Conservation (phyloP, 2,329 filamentous ascomycete genomes). For the Trichoderma cornu-damae region DNA sequence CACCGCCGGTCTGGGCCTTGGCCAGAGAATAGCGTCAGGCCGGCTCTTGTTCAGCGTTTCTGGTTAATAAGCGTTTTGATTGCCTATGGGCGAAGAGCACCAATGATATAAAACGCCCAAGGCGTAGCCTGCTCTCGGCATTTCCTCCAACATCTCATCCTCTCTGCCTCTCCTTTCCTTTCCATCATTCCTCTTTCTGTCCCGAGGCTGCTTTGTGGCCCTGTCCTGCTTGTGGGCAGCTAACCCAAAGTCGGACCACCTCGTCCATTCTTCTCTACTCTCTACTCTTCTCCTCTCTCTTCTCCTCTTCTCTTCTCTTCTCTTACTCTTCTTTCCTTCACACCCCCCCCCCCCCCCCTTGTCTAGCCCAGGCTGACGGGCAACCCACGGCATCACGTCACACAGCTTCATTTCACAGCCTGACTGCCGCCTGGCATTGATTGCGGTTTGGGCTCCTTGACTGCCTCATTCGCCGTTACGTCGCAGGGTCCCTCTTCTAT, state of each 20-base stretch:
- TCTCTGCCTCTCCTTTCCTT: neutral
- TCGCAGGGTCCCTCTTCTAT: neutral
- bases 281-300: neutral
- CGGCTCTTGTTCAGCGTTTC: neutral
- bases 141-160: neutral
- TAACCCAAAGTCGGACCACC: neutral
- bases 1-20: neutral
- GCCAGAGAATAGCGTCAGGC: neutral
- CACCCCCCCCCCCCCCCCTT: neutral
- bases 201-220: neutral
- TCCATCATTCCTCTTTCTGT: neutral
- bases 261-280: neutral
- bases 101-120: neutral
- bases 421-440: neutral
- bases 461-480: neutral
- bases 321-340: too few relatives aligned
- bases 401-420: neutral
- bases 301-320: neutral
- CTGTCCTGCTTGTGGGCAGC: neutral
- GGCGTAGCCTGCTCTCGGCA: too few relatives aligned
- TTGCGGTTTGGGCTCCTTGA: neutral
- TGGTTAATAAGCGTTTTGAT: constrained; percentile 2
- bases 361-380: neutral
- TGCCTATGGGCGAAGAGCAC: neutral
- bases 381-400: constrained; percentile 1